These are phyloP conservation scores for Entomortierella parvispora DNA, from an alignment of 192 early-diverging fungal species.

Conservation along the genomic window DNA sequence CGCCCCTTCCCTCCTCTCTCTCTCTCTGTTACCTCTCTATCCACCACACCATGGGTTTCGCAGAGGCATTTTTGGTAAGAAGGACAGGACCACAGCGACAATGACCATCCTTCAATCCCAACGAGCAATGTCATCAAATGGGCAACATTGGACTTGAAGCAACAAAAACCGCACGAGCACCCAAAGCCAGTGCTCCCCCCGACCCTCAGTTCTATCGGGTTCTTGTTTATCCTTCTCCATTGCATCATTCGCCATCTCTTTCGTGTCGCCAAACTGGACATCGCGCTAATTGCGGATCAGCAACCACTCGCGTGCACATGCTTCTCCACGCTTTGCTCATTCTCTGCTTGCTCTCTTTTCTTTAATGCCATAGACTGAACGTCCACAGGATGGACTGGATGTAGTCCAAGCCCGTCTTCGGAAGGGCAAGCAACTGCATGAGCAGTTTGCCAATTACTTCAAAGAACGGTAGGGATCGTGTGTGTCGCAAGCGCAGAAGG, in stretches of 20 bases:
- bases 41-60: slow-evolving; percentile 9
- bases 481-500: background rate
- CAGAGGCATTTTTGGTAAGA: slow-evolving; percentile 27
- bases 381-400: slow-evolving; percentile 62
- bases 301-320: too few relatives aligned
- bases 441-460: slow-evolving; percentile 65
- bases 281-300: too few relatives aligned
- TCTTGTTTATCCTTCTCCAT: too few relatives aligned
- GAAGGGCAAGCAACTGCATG: slow-evolving; percentile 55
- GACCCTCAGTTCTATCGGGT: too few relatives aligned
- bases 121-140: too few relatives aligned
- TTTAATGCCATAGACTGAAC: slow-evolving; percentile 38
- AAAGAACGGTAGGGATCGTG: slow-evolving; percentile 58
- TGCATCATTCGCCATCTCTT: too few relatives aligned
- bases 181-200: too few relatives aligned
- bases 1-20: background rate
- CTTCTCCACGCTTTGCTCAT: too few relatives aligned
- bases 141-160: too few relatives aligned
- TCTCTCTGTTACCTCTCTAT: background rate
- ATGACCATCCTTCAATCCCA: background rate
- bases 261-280: too few relatives aligned
- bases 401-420: slow-evolving; percentile 59
- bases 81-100: background rate
- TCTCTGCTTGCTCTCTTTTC: background rate
- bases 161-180: background rate